Evolutionary conservation across 2,329 filamentous ascomycete genomes (phyloP), one percentile per base, ranked within the genome.

Genomic region (Pyricularia pennisetigena): DNA sequence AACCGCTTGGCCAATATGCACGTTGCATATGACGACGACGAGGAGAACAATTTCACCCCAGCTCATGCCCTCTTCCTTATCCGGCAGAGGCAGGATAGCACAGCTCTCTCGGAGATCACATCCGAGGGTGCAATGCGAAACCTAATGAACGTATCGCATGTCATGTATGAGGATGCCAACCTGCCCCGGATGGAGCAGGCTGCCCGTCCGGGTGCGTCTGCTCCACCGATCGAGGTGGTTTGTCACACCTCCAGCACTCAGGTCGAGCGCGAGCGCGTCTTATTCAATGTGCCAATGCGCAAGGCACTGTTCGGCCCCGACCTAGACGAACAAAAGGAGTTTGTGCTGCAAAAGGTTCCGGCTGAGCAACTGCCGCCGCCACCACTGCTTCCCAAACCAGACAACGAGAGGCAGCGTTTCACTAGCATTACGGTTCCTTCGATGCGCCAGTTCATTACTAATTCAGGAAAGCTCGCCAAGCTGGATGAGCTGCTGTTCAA

Each of bases 381-480:
- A 14, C 82, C 86, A 71, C 82, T 94, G 78, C 82, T 98, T 1
- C 94, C 95, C 2, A 81, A 85, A 49, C 94, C 95, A 0, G 89
- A 91, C 70, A 93, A 91, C 64, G 86, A 91, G 75, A 94, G 93
- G 82, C 87, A 89, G 72, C 88, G 91, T 28, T 98, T 94, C 79
- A 97, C 91, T 66, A 91, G 94, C 76, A 96, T 99, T 71, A 86
- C 90, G 66, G 94, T 97, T 41, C 95, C 95, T 0, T 97, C 94
- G 12, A 99, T 99, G 95, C 90, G 89, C 66, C 93, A 94, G 73
- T 99, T 99, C 75, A 95, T 99, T 69, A 98, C 94, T 1, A 95
- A 98, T 79, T 97, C 93, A 67, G 95, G 95, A 75, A 99, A 99
- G 81, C 86, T 99, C 70, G 94, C 93, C 64, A 93, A 93, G 76